phyloP scores from a whole-genome alignment of 805 yeast genomes.

The Priceomyces haplophilus region DNA sequence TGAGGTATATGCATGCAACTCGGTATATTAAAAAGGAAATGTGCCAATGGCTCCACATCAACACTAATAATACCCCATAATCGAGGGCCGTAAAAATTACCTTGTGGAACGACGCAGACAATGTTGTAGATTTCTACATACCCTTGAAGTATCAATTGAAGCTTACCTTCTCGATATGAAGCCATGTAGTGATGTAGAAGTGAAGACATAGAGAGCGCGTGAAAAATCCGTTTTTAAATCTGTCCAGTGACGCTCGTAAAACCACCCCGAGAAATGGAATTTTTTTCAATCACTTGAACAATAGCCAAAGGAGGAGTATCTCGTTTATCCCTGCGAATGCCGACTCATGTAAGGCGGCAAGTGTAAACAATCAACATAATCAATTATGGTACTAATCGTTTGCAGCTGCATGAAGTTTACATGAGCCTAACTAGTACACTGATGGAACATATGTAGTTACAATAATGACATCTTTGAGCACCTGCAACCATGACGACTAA shows the following conservation, averaged over 20 bases:
- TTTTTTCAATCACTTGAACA: not conserved
- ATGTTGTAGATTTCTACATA: too few relatives aligned
- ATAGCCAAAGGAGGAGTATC: not conserved
- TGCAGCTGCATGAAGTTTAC: constrained; percentile 2
- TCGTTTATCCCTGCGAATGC: not conserved
- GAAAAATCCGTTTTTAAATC: not conserved
- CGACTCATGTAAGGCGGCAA: constrained; percentile 3
- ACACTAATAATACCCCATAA: not conserved
- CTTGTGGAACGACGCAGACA: too few relatives aligned
- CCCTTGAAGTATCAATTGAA: too few relatives aligned
- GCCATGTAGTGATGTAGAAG: too few relatives aligned
- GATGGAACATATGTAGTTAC: not conserved
- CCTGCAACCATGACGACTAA: not conserved
- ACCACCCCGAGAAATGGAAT: not conserved
- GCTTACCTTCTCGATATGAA: too few relatives aligned
- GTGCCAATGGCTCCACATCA: not conserved
- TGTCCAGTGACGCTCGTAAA: not conserved
- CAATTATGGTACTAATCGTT: not conserved
- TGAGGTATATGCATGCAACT: constrained; percentile 3
- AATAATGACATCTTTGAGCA: constrained; percentile 1
- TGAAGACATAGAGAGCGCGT: not conserved
- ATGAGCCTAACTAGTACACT: not conserved
- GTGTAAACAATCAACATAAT: not conserved
- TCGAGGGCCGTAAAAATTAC: not conserved
- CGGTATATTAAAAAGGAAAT: constrained; percentile 1